Conservation (phyloP, 768 basidiomycete genomes). For the Mycena polygramma region DNA sequence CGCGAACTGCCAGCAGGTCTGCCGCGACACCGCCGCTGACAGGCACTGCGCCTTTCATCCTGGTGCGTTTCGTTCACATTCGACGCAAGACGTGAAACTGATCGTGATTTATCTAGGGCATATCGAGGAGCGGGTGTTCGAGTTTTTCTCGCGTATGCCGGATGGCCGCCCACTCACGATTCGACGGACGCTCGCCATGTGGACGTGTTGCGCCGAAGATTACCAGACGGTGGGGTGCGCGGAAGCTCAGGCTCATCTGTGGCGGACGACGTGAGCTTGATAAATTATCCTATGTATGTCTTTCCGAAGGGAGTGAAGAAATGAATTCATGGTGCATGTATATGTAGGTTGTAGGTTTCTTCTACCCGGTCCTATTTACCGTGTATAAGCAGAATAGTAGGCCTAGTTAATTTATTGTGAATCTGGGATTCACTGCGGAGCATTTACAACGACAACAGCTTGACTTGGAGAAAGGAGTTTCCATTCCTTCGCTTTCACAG, state of each 20-base stretch:
- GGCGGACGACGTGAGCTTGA: not conserved
- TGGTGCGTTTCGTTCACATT: conserved; percentile 41
- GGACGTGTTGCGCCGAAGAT: conserved; percentile 63
- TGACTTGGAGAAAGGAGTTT: no score
- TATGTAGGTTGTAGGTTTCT: no score
- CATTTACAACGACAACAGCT: no score
- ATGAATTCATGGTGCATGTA: no score
- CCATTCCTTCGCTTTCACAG: no score
- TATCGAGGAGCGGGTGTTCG: conserved; percentile 54
- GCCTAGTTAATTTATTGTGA: no score
- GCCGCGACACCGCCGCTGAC: conserved; percentile 1
- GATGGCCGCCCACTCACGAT: conserved; percentile 49
- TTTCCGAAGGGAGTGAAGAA: not conserved
- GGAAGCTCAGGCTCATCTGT: conserved; percentile 35
- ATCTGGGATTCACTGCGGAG: no score
- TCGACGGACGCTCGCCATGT: conserved; percentile 55
- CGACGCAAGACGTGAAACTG: conserved; percentile 4
- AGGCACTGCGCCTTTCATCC: conserved; percentile 50
- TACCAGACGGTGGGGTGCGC: conserved; percentile 54
- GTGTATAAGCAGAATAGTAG: no score
- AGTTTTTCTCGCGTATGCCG: conserved; percentile 55
- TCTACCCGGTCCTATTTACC: no score
- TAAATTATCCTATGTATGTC: not conserved
- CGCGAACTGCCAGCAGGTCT: conserved; percentile 38
- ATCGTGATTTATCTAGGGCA: conserved; percentile 45